Percentiles rank a stretch among this genome's conserved stretches.
These are phyloP conservation scores for Aurifilum marmelostoma DNA, from an alignment of 2,329 filamentous ascomycete genomes.

Conservation along the genomic window DNA sequence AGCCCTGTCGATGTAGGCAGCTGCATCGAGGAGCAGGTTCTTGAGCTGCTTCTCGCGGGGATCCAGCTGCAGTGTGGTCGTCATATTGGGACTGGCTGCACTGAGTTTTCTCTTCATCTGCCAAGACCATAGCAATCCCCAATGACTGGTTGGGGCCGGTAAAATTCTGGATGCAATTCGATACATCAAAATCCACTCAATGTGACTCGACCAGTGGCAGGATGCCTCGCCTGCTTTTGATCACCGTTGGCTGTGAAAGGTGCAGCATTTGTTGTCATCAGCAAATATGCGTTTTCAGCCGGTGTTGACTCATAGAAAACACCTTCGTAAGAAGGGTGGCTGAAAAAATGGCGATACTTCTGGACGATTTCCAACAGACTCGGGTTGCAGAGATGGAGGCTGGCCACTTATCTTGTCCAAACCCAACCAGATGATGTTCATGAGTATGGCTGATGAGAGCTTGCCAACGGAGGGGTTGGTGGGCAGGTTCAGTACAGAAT, in stretches of 20 bases:
- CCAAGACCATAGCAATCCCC: slow-evolving; percentile 3
- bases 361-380: not conserved
- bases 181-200: slow-evolving; percentile 21
- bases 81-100: slow-evolving; percentile 19
- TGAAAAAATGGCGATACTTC: not conserved
- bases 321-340: not conserved
- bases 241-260: not conserved
- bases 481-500: not conserved
- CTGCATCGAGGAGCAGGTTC: slow-evolving; percentile 80
- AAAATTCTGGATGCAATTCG: not conserved
- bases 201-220: slow-evolving; percentile 14
- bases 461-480: not conserved
- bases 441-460: not conserved
- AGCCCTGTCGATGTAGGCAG: slow-evolving; percentile 64
- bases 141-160: not conserved
- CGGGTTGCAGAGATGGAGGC: not conserved
- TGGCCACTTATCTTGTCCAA: not conserved
- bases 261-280: slow-evolving; percentile 3
- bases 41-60: slow-evolving; percentile 73
- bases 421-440: not conserved
- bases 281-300: not conserved
- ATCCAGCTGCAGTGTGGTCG: slow-evolving; percentile 58
- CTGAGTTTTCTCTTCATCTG: slow-evolving; percentile 30
- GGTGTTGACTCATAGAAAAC: not conserved
- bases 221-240: not conserved